phyloP scores from a whole-genome alignment of 495 filamentous ascomycete species.

The Achaetomiella virescens region DNA sequence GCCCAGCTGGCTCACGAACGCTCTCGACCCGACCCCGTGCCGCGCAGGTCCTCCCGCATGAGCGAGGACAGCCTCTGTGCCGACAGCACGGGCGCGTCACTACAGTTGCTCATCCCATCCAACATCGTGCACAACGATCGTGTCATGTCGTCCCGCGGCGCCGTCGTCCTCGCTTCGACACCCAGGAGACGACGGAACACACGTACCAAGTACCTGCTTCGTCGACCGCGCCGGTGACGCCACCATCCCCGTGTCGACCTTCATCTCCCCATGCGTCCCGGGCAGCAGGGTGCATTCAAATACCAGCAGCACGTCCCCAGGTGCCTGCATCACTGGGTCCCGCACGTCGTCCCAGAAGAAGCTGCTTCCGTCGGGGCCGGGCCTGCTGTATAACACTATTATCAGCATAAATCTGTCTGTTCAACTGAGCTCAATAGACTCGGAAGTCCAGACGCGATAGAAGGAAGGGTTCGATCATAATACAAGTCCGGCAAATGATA shows the following conservation, averaged over 20 bases:
- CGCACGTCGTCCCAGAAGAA: slow-evolving; percentile 30
- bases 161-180: not conserved
- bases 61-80: slow-evolving; percentile 25
- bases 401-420: not conserved
- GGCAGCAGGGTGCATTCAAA: slow-evolving; percentile 21
- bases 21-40: slow-evolving; percentile 4
- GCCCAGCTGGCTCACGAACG: slow-evolving; percentile 27
- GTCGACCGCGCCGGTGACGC: slow-evolving; percentile 11
- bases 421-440: too few species aligned
- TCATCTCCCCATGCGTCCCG: slow-evolving; percentile 3
- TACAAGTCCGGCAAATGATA: too few species aligned
- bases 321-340: slow-evolving; percentile 21
- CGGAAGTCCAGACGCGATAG: too few species aligned
- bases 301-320: slow-evolving; percentile 21
- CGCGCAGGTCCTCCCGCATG: slow-evolving; percentile 21
- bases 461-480: too few species aligned
- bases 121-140: slow-evolving; percentile 15
- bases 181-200: slow-evolving; percentile 2
- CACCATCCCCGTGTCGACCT: slow-evolving; percentile 15
- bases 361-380: not conserved
- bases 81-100: slow-evolving; percentile 8
- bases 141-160: slow-evolving; percentile 10
- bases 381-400: not conserved
- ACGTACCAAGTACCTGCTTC: slow-evolving; percentile 25
- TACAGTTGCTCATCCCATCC: slow-evolving; percentile 7